Evolutionary conservation across 768 basidiomycete species (phyloP).

Genomic region (Podaxis sp.): DNA sequence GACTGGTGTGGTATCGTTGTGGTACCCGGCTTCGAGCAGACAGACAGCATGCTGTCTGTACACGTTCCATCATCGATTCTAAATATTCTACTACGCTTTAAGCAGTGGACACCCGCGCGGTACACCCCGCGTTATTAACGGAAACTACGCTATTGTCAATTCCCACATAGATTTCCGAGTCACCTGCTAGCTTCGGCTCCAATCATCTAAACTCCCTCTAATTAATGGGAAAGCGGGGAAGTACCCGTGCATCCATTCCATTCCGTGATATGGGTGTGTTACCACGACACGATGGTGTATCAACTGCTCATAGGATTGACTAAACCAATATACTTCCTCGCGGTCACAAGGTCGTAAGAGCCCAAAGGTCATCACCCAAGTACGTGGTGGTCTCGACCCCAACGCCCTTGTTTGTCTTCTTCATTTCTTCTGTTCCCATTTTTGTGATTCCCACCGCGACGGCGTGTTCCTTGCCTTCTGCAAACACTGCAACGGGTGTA

Average conservation of each 20-base stretch:
- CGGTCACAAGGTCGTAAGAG: constrained; percentile 53
- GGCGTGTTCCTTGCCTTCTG: constrained; percentile 95
- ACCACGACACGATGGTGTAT: background rate
- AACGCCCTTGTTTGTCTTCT: constrained; percentile 83
- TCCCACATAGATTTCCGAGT: background rate
- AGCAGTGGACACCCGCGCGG: background rate
- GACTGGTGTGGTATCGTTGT: background rate
- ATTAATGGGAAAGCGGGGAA: background rate
- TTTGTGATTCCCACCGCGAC: constrained; percentile 84
- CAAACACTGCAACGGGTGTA: constrained; percentile 84
- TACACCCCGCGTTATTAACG: constrained; percentile 3
- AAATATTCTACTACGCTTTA: background rate
- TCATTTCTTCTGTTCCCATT: constrained; percentile 86
- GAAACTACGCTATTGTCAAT: background rate
- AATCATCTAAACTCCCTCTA: background rate
- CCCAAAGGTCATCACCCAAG: constrained; percentile 90
- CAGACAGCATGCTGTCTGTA: background rate
- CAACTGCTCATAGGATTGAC: background rate
- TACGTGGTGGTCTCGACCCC: constrained; percentile 86
- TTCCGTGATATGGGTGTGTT: background rate
- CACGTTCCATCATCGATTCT: background rate
- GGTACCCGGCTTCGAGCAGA: background rate
- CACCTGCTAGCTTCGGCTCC: background rate
- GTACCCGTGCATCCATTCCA: background rate
- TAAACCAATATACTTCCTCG: background rate